Evolutionary conservation across 2,329 filamentous ascomycete genomes (phyloP), one percentile per base, ranked within the genome.

Genomic region (Pochonia chlamydosporia): DNA sequence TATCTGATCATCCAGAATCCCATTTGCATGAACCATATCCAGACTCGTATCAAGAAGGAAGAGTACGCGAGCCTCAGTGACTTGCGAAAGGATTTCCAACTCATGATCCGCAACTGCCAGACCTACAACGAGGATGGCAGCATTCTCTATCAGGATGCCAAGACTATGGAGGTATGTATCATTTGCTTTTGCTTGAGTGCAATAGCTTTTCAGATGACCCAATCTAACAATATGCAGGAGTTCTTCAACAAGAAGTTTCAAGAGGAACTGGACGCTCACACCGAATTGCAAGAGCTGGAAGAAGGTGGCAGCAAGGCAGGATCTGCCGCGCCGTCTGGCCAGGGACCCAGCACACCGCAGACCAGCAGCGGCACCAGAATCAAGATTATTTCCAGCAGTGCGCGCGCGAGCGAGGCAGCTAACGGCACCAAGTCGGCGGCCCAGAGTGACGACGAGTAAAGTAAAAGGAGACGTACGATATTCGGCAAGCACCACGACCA

Each of bases 111-210:
- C 63, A 99, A 99, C 66, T 96, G 92, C 55, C 82, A 89, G 64
- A 93, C 87, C 3, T 99, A 95, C 74, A 99, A 99, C 61, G 95
- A 99, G 68, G 93, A 97, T 62, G 87, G 85, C 49, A 96, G 91
- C 66, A 74, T 95, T 58, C 78, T 99, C 46, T 97, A 91, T 70
- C 80, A 88, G 60, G 93, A 99, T 73, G 92, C 92, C 43, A 91
- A 91, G 65, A 76, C 86, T 46, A 96, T 99, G 68, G 88, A 96
- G 78, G 90, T 95, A 73, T 73, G 83, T 54, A 20, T 28, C 21
- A 18, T 20, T 7, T 21, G 3, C 9, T 13, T 13, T 28, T 23
- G 24, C 25, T 13, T 18, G n/a, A 2, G 16, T 24, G n/a, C n/a
- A n/a, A n/a, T n/a, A n/a, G n/a, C n/a, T n/a, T n/a, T n/a, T n/a